Percentiles rank a stretch among this genome's conserved stretches.
These are phyloP conservation scores for Fusarium protoensiforme DNA, from an alignment of 2,329 filamentous ascomycete species.

Conservation along the genomic window DNA sequence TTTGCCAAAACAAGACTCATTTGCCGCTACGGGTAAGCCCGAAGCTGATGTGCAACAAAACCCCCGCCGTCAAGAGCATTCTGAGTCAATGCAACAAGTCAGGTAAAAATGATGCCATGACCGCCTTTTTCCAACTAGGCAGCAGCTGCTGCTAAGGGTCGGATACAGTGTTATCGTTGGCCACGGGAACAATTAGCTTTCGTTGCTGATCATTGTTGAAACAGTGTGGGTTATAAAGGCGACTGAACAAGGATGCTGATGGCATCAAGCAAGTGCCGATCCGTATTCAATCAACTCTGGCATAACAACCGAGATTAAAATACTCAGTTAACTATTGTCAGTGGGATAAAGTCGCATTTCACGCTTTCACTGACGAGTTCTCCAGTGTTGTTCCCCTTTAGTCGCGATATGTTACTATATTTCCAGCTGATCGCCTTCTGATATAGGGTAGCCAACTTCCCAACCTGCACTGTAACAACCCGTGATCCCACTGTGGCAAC, in stretches of 20 bases:
- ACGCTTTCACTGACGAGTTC: neutral
- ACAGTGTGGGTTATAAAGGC: neutral
- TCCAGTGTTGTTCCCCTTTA: neutral
- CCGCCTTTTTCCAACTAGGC: neutral
- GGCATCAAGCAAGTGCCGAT: neutral
- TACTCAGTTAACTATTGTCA: neutral
- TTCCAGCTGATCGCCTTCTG: neutral
- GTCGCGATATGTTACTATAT: neutral
- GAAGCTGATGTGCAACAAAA: neutral
- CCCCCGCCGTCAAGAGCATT: neutral
- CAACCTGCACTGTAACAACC: neutral
- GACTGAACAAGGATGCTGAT: neutral
- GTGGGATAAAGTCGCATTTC: neutral
- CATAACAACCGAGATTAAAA: neutral
- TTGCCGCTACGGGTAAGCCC: neutral
- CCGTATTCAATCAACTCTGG: neutral
- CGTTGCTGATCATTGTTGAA: neutral
- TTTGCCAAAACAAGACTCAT: neutral
- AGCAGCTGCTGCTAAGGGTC: neutral
- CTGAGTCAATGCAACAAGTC: neutral
- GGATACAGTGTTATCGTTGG: neutral
- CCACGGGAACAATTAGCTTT: neutral
- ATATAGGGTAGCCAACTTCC: neutral
- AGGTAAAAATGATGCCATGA: neutral
- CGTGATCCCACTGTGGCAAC: neutral